Conservation (phyloP, 495 filamentous ascomycete species). For the Talaromyces adpressus region DNA sequence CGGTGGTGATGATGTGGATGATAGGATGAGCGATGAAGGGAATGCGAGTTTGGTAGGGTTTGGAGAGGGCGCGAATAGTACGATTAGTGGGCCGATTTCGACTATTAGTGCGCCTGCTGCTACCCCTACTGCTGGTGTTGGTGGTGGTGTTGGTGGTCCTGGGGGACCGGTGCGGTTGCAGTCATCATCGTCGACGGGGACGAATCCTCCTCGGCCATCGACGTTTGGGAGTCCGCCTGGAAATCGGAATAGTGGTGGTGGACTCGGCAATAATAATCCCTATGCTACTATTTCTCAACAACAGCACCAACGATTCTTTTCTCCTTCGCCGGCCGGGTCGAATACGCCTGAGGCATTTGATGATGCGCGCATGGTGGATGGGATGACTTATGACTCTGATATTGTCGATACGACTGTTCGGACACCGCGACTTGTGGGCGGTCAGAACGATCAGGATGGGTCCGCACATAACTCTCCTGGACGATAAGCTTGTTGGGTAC, state of each 20-base stretch:
- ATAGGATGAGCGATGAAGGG: conserved; percentile 70
- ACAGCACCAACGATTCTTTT: not conserved
- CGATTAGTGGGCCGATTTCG: conserved; percentile 66
- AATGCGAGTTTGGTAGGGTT: conserved; percentile 73
- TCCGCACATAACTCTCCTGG: not conserved
- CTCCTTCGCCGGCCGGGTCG: conserved; percentile 28
- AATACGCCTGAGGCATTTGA: conserved; percentile 32
- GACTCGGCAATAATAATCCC: not conserved
- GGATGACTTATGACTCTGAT: conserved; percentile 48
- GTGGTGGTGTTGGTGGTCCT: not conserved
- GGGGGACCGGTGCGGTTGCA: conserved; percentile 21
- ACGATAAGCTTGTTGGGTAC: not conserved
- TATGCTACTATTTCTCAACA: not conserved
- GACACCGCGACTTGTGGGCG: conserved; percentile 29
- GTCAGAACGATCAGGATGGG: conserved; percentile 15
- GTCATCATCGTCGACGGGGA: conserved; percentile 11
- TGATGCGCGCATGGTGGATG: conserved; percentile 47
- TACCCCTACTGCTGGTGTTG: not conserved
- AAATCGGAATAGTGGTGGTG: conserved; percentile 15
- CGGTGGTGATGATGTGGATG: conserved; percentile 23
- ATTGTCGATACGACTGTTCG: conserved; percentile 46
- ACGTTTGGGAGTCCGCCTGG: conserved; percentile 27
- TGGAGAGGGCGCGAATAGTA: conserved; percentile 79
- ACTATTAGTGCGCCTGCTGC: not conserved
- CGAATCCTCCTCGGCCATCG: conserved; percentile 13